These are phyloP conservation scores for Diaporthe sp. DNA, from an alignment of 2,329 filamentous ascomycete species.

Conservation along the genomic window DNA sequence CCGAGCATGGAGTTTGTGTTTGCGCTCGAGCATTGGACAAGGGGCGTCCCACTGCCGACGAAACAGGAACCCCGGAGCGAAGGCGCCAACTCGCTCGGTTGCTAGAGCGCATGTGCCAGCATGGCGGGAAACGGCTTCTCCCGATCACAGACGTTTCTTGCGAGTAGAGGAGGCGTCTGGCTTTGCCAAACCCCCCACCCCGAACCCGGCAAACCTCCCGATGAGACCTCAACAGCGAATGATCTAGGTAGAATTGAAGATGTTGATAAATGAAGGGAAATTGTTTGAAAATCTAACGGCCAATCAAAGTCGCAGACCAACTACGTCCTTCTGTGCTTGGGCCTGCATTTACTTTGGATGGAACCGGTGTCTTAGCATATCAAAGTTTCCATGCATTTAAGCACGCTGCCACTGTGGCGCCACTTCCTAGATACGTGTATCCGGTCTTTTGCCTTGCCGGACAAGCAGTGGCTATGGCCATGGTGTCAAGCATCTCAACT, in stretches of 20 bases:
- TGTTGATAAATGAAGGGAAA: neutral
- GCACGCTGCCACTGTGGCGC: neutral
- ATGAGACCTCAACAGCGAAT: neutral
- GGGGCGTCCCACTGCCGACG: neutral
- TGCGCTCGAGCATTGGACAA: neutral
- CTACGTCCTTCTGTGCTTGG: neutral
- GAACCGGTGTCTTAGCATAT: slow-evolving; percentile 7
- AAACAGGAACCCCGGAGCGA: neutral
- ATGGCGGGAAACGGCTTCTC: neutral
- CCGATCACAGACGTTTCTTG: neutral
- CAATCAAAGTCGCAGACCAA: neutral
- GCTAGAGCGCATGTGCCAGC: neutral
- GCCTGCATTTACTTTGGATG: neutral
- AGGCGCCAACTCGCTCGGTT: neutral
- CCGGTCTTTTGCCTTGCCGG: too few species aligned
- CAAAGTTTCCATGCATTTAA: neutral
- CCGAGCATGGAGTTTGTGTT: slow-evolving; percentile 22
- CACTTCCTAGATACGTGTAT: neutral
- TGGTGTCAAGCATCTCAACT: neutral
- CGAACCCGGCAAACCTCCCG: neutral
- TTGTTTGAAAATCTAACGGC: neutral
- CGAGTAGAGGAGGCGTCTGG: neutral
- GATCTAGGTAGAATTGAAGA: too few species aligned
- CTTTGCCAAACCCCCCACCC: neutral
- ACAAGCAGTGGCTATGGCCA: neutral